phyloP scores from a whole-genome alignment of 2,329 filamentous ascomycete species.

The Penicillium vulpinum region DNA sequence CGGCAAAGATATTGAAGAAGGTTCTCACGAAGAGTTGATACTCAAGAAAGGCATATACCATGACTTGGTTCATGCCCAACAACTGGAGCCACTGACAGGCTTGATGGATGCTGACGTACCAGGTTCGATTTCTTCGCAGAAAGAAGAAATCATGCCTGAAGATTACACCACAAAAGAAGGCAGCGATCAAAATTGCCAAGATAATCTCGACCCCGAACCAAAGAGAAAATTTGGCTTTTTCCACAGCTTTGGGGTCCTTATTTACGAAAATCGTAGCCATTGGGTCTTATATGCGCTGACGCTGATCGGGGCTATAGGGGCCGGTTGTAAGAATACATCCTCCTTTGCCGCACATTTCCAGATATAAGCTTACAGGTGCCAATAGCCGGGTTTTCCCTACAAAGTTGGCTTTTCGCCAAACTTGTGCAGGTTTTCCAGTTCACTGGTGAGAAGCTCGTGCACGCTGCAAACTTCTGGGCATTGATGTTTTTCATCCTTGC shows the following conservation, averaged over 20 bases:
- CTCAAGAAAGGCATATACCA: slow-evolving; percentile 63
- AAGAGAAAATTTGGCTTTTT: neutral
- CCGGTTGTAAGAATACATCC: neutral
- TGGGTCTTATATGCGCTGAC: slow-evolving; percentile 1
- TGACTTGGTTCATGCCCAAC: slow-evolving; percentile 59
- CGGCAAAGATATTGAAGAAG: slow-evolving; percentile 70
- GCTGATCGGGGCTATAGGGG: neutral
- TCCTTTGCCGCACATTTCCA: neutral
- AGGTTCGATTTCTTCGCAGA: neutral
- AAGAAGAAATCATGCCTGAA: neutral
- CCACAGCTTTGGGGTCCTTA: neutral
- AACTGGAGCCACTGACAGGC: slow-evolving; percentile 23
- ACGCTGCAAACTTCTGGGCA: slow-evolving; percentile 52
- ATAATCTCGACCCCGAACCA: neutral
- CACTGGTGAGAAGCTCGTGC: slow-evolving; percentile 38
- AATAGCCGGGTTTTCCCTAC: slow-evolving; percentile 34
- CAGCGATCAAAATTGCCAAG: neutral
- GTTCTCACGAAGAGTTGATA: slow-evolving; percentile 72
- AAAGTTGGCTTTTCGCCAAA: slow-evolving; percentile 50
- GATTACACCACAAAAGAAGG: neutral
- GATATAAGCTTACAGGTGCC: neutral
- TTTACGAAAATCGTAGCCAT: slow-evolving; percentile 1
- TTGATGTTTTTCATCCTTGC: slow-evolving; percentile 60
- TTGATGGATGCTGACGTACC: neutral
- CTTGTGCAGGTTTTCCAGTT: slow-evolving; percentile 52